phyloP scores from a whole-genome alignment of 768 basidiomycete species.

The Hericium coralloides region DNA sequence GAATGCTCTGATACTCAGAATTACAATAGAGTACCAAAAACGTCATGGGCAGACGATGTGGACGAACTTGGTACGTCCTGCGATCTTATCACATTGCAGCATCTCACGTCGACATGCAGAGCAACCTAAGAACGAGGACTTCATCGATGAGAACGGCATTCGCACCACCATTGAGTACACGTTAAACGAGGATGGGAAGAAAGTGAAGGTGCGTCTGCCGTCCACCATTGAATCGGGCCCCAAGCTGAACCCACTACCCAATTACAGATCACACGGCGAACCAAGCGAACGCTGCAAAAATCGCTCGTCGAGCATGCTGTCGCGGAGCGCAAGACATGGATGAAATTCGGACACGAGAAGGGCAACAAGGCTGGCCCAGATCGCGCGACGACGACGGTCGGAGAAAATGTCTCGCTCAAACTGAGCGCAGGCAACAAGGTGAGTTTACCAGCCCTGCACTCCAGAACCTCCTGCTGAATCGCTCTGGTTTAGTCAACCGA shows the following conservation, averaged over 20 bases:
- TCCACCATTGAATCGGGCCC: not conserved
- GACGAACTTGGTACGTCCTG: constrained; percentile 23
- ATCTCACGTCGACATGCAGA: not conserved
- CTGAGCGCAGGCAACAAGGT: constrained; percentile 48
- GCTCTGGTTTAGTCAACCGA: constrained; percentile 41
- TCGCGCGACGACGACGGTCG: constrained; percentile 89
- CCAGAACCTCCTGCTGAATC: not conserved
- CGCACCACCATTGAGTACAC: constrained; percentile 76
- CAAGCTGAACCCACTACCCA: not conserved
- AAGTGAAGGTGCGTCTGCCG: constrained; percentile 64
- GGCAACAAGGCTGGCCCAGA: constrained; percentile 86
- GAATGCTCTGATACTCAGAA: not conserved
- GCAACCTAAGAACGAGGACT: constrained; percentile 42
- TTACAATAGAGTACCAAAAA: constrained; percentile 23
- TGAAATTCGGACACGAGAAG: constrained; percentile 89
- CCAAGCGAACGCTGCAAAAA: constrained; percentile 81
- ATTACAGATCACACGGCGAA: constrained; percentile 72
- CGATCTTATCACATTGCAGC: not conserved
- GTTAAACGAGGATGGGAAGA: constrained; percentile 88
- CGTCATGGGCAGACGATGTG: constrained; percentile 33
- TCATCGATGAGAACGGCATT: constrained; percentile 79
- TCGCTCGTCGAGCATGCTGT: constrained; percentile 90
- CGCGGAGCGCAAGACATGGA: constrained; percentile 88
- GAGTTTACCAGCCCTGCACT: constrained; percentile 26
- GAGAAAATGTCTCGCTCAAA: constrained; percentile 59